phyloP scores from a whole-genome alignment of 169 alveolate genomes.

The Eimeria maxima region DNA sequence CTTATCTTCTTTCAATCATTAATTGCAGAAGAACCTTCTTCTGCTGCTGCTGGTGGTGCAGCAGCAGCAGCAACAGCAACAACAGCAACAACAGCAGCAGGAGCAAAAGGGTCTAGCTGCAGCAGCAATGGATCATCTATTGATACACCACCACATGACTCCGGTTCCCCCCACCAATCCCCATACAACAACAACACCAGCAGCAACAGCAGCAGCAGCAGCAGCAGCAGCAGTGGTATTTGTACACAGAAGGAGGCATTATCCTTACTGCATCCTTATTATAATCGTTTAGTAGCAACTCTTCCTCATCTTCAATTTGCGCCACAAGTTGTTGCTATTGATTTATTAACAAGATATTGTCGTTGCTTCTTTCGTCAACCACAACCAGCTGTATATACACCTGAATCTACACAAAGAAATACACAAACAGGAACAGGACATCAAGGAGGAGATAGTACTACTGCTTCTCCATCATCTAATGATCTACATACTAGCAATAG shows the following conservation, averaged over 20 bases:
- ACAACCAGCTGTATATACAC: background rate
- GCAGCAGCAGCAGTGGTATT: too few relatives aligned
- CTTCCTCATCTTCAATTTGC: slow-evolving; percentile 83
- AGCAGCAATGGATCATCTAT: too few relatives aligned
- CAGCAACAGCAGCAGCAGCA: background rate
- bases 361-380: slow-evolving; percentile 72
- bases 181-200: background rate
- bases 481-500: background rate
- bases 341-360: slow-evolving; percentile 78
- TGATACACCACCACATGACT: too few relatives aligned
- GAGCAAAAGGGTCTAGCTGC: too few relatives aligned
- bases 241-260: slow-evolving; percentile 63
- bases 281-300: slow-evolving; percentile 78
- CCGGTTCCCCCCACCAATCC: too few relatives aligned
- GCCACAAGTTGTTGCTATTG: slow-evolving; percentile 82
- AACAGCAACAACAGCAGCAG: too few relatives aligned
- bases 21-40: too few relatives aligned
- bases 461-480: too few relatives aligned
- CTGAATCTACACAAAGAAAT: background rate
- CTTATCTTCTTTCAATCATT: slow-evolving; percentile 44
- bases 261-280: slow-evolving; percentile 86
- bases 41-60: too few relatives aligned
- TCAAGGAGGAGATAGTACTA: too few relatives aligned
- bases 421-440: too few relatives aligned
- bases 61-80: too few relatives aligned